Conservation (phyloP, 805 yeast species). For the Candida sanyiensis region DNA sequence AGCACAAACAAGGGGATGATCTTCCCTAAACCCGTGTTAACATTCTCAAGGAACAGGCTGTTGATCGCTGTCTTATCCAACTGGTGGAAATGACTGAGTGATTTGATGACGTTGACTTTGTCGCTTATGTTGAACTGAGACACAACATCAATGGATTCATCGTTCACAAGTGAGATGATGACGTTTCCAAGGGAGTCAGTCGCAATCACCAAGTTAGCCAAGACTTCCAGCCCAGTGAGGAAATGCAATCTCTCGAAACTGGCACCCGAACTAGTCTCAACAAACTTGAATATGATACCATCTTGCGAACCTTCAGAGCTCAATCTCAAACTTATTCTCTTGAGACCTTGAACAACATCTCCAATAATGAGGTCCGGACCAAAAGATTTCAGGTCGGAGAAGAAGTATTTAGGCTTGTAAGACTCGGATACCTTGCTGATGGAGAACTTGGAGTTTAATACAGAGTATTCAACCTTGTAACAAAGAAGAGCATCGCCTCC, state of each 20-base stretch:
- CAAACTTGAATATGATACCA: constrained; percentile 14
- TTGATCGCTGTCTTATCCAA: constrained; percentile 2
- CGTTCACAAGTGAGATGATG: constrained; percentile 2
- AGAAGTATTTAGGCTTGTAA: constrained; percentile 11
- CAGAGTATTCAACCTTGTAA: constrained; percentile 29
- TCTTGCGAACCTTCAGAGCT: constrained; percentile 10
- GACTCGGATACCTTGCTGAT: constrained; percentile 23
- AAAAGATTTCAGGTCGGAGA: constrained; percentile 14
- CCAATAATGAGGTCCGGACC: constrained; percentile 21
- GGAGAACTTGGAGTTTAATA: constrained; percentile 30
- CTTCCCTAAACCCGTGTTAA: not conserved
- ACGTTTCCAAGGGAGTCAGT: constrained; percentile 19
- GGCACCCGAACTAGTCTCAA: constrained; percentile 2
- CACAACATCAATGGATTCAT: constrained; percentile 4
- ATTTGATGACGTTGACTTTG: constrained; percentile 22
- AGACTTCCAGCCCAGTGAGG: constrained; percentile 15
- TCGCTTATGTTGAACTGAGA: constrained; percentile 21
- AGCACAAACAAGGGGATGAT: constrained; percentile 20
- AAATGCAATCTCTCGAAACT: constrained; percentile 10
- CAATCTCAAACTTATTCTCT: constrained; percentile 12
- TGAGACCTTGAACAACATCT: constrained; percentile 16
- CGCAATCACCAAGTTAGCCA: constrained; percentile 8
- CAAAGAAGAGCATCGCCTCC: constrained; percentile 29
- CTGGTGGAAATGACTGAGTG: not conserved
- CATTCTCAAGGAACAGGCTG: not conserved